Percentiles rank a stretch among this genome's conserved stretches.
These are phyloP conservation scores for Penicillium expansum DNA, from an alignment of 2,329 filamentous ascomycete species.

Conservation along the genomic window DNA sequence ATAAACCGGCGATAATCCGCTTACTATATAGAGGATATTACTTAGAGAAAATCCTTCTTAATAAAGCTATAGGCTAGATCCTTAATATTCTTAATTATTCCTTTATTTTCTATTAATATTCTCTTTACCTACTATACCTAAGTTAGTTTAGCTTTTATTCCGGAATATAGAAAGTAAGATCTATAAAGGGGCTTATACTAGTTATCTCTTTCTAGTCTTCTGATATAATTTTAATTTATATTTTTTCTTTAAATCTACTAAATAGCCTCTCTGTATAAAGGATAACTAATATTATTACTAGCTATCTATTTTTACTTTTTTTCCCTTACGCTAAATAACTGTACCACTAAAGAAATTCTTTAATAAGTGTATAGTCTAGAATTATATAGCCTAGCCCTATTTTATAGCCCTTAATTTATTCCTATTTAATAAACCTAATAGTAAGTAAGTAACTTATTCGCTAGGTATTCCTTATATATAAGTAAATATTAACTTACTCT, in stretches of 20 bases:
- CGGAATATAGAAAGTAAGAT: no score
- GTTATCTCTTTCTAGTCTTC: slow-evolving; percentile 13
- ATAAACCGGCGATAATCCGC: no score
- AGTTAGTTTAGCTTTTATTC: no score
- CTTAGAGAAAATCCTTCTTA: no score
- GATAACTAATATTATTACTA: slow-evolving; percentile 10
- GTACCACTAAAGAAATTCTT: slow-evolving; percentile 18
- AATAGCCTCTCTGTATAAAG: slow-evolving; percentile 14
- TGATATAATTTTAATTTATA: slow-evolving; percentile 13
- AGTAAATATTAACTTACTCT: no score
- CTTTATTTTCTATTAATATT: no score
- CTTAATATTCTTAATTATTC: no score
- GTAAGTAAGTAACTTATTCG: no score
- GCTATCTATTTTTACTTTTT: slow-evolving; percentile 14
- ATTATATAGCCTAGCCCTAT: slow-evolving; percentile 5
- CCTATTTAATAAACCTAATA: slow-evolving; percentile 6
- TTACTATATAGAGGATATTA: no score
- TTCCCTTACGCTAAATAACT: slow-evolving; percentile 4
- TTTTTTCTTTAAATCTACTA: slow-evolving; percentile 15
- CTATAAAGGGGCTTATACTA: slow-evolving; percentile 3
- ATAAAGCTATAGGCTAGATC: no score
- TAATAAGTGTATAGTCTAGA: slow-evolving; percentile 12
- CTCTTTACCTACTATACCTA: no score
- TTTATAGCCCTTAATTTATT: slow-evolving; percentile 8
- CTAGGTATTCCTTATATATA: no score